Base-by-base conservation (phyloP, 2,329 filamentous ascomycete genomes). In the Botrytis sinoallii region DNA sequence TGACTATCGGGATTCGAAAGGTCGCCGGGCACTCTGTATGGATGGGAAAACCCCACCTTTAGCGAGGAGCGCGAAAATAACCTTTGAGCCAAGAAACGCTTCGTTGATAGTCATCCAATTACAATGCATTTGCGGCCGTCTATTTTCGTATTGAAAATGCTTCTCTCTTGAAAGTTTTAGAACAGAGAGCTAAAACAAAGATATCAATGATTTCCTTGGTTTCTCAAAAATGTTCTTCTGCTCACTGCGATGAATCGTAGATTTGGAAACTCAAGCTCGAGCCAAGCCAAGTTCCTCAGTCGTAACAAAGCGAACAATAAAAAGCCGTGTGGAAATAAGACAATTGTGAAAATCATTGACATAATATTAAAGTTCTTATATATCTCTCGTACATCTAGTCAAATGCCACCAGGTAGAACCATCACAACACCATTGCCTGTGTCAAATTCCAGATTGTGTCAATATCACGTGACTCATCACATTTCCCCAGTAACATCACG, bases 331-430 rank as follows among this genome's bases (percentile, higher is more conserved):
- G 14, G n/a, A 57, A 18, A 57, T 9, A 18, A 57, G 29, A 14
- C 14, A 29, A 29, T 57, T 32, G 14, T 29, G 4, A 4, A 3
- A 29, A 1, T 2, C 3, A 8, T 18, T 9, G n/a, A n/a, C 14
- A 29, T 18, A 6, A 29, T 4, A 18, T 4, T 8, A 3, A 9
- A 29, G 6, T 18, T 9, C 3, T 9, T 14, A 12, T 29, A 18
- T 7, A 9, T 0, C 14, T 18, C 18, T 18, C n/a, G 2, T 57
- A 9, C 3, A 4, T 29, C 1, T 29, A 18, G 14, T 57, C 0
- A 29, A 9, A n/a, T 55, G 12, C 2, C 12, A n/a, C 25, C 25
- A 52, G 7, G 0, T 16, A 14, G 25, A 14, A 14, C 48, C 48
- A n/a, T n/a, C 25, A n/a, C 48, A n/a, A n/a, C 2, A 29, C 3